Percentiles rank a stretch among this genome's conserved stretches.
These are phyloP conservation scores for Saprolegnia diclina DNA, from an alignment of 352 stramenopile genomes.

Conservation along the genomic window DNA sequence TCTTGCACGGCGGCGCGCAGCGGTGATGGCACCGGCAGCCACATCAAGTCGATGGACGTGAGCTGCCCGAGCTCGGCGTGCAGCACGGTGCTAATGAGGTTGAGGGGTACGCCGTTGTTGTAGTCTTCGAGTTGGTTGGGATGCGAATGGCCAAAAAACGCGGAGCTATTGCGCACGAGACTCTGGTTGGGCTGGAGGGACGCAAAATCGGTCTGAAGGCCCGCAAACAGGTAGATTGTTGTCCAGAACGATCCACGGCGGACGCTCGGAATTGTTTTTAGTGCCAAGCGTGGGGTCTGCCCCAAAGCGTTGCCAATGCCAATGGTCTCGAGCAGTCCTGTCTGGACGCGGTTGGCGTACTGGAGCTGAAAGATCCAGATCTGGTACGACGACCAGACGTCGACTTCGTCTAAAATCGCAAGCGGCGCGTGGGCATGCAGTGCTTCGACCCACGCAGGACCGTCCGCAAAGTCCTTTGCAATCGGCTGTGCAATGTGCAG, in stretches of 20 bases:
- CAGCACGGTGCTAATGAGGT: neutral
- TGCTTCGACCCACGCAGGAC: neutral
- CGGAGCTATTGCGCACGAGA: conserved; percentile 6
- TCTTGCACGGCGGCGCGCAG: neutral
- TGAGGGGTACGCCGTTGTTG: neutral
- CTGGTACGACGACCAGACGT: neutral
- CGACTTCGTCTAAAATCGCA: neutral
- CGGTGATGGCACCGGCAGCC: neutral
- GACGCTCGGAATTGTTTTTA: neutral
- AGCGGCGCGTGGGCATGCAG: neutral
- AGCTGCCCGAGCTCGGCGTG: neutral
- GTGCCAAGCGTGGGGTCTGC: neutral
- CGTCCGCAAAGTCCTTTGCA: neutral
- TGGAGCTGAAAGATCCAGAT: neutral
- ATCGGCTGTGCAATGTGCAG: neutral
- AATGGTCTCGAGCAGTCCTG: conserved; percentile 4
- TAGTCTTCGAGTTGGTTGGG: conserved; percentile 1
- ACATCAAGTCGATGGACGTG: neutral
- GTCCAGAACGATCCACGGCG: conserved; percentile 12
- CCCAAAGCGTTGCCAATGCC: conserved; percentile 5
- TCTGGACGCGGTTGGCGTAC: conserved; percentile 4
- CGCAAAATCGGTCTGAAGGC: conserved; percentile 2
- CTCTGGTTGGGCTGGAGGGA: conserved; percentile 8
- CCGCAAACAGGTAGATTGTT: neutral
- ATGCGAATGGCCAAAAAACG: neutral